Evolutionary conservation across 139 green algal species (phyloP), one percentile per base, ranked within the genome.

Genomic region (Coccomyxa sp.): DNA sequence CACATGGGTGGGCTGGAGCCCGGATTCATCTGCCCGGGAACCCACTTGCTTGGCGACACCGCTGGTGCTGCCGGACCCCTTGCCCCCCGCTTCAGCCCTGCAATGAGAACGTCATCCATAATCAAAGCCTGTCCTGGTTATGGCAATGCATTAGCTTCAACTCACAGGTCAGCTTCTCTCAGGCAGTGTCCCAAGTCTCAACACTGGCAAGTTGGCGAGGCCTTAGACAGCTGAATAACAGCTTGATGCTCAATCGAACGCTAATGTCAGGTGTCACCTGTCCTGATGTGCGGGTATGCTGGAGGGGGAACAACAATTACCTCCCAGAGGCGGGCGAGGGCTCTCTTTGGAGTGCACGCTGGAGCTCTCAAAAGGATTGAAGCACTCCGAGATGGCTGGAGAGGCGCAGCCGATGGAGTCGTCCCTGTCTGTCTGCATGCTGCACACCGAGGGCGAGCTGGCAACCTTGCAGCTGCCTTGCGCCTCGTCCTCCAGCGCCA

Each of bases 401-500:
- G 35, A 41, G 9, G 33, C 18, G 72, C 72, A 33, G 72, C 72
- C 39, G 12, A 10, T 18, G 39, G 14, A 35, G 72, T 29, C 64
- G 72, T 35, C 72, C 27, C 2, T 38, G 72, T 77, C 39, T 39
- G 39, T 77, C 38, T 68, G 24, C 72, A 77, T 77, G 39, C 39
- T 37, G 39, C 22, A 9, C n/a, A 37, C 22, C 4, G 39, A 8
- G 12, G 72, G 27, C 8, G 39, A 35, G 38, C 24, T 38, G 12
- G 27, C 8, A 37, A 18, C 18, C 50, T 22, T 64, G 50, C 18
- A 31, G 5, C 50, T 6, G 5, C n/a, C n/a, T n/a, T n/a, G n/a
- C n/a, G 72, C 72, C 0, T 74, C 69, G 34, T 77, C 72, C 12
- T 8, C 39, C 35, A 77, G 29, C 18, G 27, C 39, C 72, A 77